Evolutionary conservation across 2,329 filamentous ascomycete species (phyloP).

Genomic region (Curvularia lunata): DNA sequence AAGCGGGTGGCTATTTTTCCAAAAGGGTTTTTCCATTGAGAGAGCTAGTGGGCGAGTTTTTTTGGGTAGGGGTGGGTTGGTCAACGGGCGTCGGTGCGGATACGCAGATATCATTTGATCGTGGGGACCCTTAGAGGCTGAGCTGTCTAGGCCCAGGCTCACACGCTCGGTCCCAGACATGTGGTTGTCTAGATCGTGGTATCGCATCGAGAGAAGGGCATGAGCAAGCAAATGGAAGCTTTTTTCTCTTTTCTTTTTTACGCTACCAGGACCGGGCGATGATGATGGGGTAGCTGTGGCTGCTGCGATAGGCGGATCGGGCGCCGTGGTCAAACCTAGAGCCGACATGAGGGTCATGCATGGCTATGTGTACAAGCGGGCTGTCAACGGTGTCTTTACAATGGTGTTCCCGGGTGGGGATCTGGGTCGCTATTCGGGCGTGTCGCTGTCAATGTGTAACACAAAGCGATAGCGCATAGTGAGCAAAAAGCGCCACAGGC

Average conservation of each 20-base stretch:
- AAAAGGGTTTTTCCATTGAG: neutral
- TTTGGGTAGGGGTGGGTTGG: too few relatives aligned
- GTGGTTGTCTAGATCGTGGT: neutral
- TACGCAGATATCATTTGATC: neutral
- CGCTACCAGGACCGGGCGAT: neutral
- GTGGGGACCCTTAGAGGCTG: neutral
- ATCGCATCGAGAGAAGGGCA: neutral
- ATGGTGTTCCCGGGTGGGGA: neutral
- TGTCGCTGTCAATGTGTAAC: neutral
- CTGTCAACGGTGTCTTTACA: neutral
- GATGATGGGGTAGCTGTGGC: neutral
- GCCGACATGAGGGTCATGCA: neutral
- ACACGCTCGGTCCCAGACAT: conserved; percentile 1
- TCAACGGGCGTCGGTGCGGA: neutral
- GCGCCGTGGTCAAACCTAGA: neutral
- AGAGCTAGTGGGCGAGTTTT: neutral
- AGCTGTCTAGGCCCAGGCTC: neutral
- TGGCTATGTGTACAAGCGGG: neutral
- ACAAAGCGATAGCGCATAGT: neutral
- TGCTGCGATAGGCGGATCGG: neutral
- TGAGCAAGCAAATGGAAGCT: neutral
- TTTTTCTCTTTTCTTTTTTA: neutral
- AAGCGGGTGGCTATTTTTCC: neutral
- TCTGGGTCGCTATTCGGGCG: neutral
- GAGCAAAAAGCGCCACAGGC: neutral